Percentiles rank a stretch among this genome's conserved stretches.
Conservation (phyloP, 2,329 filamentous ascomycete genomes). For the Gliomastix tumulicola region DNA sequence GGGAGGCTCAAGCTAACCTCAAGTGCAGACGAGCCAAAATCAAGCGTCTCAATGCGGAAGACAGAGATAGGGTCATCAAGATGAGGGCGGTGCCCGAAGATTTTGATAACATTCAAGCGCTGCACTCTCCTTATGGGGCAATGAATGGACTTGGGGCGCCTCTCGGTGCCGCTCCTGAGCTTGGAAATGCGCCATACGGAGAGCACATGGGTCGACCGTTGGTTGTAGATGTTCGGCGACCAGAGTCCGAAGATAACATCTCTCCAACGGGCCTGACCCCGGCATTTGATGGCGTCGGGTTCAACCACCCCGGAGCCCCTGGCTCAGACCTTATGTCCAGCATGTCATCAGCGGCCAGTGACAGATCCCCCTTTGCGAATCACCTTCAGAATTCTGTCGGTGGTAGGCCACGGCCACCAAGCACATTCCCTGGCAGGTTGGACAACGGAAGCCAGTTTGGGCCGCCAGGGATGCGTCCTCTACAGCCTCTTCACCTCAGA, state of each 20-base stretch:
- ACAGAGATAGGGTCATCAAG: slow-evolving; percentile 64
- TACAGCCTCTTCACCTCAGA: slow-evolving; percentile 52
- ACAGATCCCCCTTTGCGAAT: slow-evolving; percentile 46
- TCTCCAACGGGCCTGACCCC: slow-evolving; percentile 62
- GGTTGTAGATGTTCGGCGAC: slow-evolving; percentile 61
- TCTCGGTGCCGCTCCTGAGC: slow-evolving; percentile 40
- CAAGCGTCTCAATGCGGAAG: slow-evolving; percentile 63
- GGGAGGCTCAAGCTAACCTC: too few relatives aligned
- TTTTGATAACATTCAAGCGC: slow-evolving; percentile 62
- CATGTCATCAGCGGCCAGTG: slow-evolving; percentile 44
- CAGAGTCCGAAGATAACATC: slow-evolving; percentile 57
- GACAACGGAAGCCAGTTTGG: slow-evolving; percentile 20
- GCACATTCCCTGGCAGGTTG: slow-evolving; percentile 12
- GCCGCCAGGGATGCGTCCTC: slow-evolving; percentile 29
- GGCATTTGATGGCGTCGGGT: slow-evolving; percentile 60
- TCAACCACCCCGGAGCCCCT: slow-evolving; percentile 46
- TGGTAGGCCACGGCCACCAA: too few relatives aligned
- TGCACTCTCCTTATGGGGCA: slow-evolving; percentile 61
- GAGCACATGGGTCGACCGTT: slow-evolving; percentile 60
- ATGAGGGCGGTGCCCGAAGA: slow-evolving; percentile 65
- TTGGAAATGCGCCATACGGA: slow-evolving; percentile 40
- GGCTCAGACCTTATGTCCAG: slow-evolving; percentile 51
- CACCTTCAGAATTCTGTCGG: slow-evolving; percentile 17
- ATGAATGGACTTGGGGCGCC: slow-evolving; percentile 44
- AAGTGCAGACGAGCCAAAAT: slow-evolving; percentile 64